Conservation (phyloP, 768 basidiomycete species). For the Steccherinum ochraceum region DNA sequence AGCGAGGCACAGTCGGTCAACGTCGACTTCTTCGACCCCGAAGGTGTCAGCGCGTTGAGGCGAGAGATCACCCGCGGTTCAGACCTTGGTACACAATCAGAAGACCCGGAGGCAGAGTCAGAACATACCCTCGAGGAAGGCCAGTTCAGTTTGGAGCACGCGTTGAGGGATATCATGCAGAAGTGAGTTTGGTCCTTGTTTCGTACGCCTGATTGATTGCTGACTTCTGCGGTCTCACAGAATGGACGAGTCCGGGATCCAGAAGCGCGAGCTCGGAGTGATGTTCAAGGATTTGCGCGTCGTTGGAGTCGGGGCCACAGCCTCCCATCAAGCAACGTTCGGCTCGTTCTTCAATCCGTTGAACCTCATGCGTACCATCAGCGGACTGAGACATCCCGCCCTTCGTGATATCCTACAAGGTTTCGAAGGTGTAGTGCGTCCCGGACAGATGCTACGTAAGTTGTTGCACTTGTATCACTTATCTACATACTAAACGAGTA, state of each 20-base stretch:
- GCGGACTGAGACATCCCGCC: slow-evolving; percentile 49
- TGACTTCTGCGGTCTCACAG: slow-evolving; percentile 22
- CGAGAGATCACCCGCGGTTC: slow-evolving; percentile 15
- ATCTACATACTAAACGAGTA: neutral
- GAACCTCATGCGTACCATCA: slow-evolving; percentile 36
- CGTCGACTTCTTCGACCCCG: slow-evolving; percentile 48
- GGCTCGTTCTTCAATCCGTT: slow-evolving; percentile 56
- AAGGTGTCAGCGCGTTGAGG: slow-evolving; percentile 37
- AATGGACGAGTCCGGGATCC: slow-evolving; percentile 41
- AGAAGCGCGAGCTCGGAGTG: slow-evolving; percentile 52
- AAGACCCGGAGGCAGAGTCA: neutral
- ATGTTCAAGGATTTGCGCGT: slow-evolving; percentile 54
- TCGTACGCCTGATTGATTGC: neutral
- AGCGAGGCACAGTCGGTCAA: slow-evolving; percentile 20
- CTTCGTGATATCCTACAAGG: slow-evolving; percentile 47
- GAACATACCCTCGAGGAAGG: slow-evolving; percentile 6
- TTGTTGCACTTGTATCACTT: neutral
- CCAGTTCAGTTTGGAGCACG: slow-evolving; percentile 25
- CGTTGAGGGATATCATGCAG: slow-evolving; percentile 17
- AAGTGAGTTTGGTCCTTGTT: slow-evolving; percentile 9
- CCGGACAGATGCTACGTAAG: slow-evolving; percentile 64
- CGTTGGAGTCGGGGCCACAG: slow-evolving; percentile 50
- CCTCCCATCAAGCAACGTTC: slow-evolving; percentile 51
- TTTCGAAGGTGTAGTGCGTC: slow-evolving; percentile 50
- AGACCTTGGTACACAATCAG: neutral